Base-by-base conservation (phyloP, 2,329 filamentous ascomycete species). In the Domatiomyces catenatus region DNA sequence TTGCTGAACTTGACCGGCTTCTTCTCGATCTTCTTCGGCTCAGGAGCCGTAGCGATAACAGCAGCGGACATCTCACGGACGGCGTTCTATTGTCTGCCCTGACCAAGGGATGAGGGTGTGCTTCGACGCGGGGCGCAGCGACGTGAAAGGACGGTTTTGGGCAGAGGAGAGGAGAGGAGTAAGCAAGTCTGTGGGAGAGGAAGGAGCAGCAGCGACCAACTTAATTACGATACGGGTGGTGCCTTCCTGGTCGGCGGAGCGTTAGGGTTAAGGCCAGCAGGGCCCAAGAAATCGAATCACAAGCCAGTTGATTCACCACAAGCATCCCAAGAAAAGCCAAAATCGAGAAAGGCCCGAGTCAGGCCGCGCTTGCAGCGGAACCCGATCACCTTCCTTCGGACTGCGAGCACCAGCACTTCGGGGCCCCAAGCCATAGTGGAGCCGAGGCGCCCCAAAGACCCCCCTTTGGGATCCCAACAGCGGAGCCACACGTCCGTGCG, bases 1-100 rank as follows among this genome's bases (percentile, higher is more conserved):
- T 98, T 98, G 76, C 88, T 94, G 79, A 96, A 96, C 81, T 95
- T 96, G 80, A 98, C 80, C 60, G 92, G 92, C 81, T 96, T 96
- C 85, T 96, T 96, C 83, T 95, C 89, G 68, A 93, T 74, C 70
- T 69, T 72, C 51, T 63, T 56, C 20, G 54, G 44, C 42, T 50
- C 52, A 24, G 61, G 58, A 32, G 59, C 50, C 17, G 53, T 52
- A 46, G 50, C 56, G 49, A 58, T 54, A 44, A 58, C 54, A 52
- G 54, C 52, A 54, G 76, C 71, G 69, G 79, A 79, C 79, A 84
- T 83, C 70, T 69, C 74, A 70, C 67, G 66, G 65, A 65, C 69
- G 74, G 71, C 72, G 71, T 71, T 69, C 63, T 63, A 66, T 61
- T 67, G 76, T 73, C 71, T 82, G 84, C 86, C 90, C 89, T 92